Conservation (phyloP, 805 yeast species). For the Clavispora santaluciae region DNA sequence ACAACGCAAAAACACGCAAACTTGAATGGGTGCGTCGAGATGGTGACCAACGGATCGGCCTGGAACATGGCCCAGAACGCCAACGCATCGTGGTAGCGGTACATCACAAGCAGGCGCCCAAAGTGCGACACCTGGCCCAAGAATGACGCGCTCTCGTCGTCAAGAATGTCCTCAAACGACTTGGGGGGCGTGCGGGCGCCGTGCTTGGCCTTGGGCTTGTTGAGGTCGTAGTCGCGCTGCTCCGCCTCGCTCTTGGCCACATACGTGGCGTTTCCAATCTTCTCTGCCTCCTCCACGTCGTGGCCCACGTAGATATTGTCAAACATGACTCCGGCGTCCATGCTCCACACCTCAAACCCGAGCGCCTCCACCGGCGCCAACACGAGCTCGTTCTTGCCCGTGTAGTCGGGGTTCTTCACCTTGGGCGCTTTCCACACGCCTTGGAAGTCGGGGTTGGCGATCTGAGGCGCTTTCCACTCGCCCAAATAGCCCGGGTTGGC, state of each 20-base stretch:
- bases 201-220: conserved; percentile 37
- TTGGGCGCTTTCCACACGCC: conserved; percentile 73
- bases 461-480: conserved; percentile 66
- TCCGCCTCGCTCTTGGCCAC: conserved; percentile 51
- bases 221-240: conserved; percentile 34
- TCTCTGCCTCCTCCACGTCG: conserved; percentile 78
- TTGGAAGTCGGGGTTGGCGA: conserved; percentile 69
- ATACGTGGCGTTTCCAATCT: conserved; percentile 74
- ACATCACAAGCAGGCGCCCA: conserved; percentile 14
- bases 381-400: conserved; percentile 53
- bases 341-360: conserved; percentile 89
- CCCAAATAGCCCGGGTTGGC: conserved; percentile 72
- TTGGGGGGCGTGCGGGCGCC: conserved; percentile 44
- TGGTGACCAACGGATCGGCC: conserved; percentile 40
- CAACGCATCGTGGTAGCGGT: conserved; percentile 22
- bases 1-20: conserved; percentile 44
- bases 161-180: conserved; percentile 32
- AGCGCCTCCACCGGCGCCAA: conserved; percentile 68
- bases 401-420: conserved; percentile 67
- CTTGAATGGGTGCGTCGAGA: conserved; percentile 45
- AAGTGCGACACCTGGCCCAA: conserved; percentile 15
- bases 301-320: conserved; percentile 86
- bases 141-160: conserved; percentile 13
- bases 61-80: conserved; percentile 36
- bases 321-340: conserved; percentile 69